Evolutionary conservation across 192 early-diverging fungal species (phyloP).

Genomic region (Diversispora epigaea): DNA sequence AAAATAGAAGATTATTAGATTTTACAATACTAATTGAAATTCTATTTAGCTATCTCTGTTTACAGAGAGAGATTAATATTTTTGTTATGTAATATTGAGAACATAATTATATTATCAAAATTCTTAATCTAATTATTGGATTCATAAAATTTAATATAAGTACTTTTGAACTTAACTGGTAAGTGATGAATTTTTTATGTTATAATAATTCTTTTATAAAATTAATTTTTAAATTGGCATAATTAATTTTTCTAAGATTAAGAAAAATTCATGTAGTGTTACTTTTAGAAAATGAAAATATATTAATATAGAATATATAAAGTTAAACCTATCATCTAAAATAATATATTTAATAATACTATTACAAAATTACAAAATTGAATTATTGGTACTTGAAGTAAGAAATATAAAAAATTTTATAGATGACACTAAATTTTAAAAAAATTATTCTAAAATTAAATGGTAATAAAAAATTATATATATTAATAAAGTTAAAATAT

Average conservation of each 20-base stretch:
- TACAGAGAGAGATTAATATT: too few species aligned
- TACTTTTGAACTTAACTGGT: too few species aligned
- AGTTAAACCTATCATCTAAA: background rate
- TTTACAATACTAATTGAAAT: too few species aligned
- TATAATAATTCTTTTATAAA: background rate
- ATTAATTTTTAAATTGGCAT: background rate
- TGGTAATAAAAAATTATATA: constrained; percentile 12
- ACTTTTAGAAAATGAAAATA: constrained; percentile 15
- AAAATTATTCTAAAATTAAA: constrained; percentile 20
- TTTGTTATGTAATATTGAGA: too few species aligned
- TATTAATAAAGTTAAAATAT: too few species aligned
- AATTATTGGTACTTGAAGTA: constrained; percentile 25
- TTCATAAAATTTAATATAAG: too few species aligned
- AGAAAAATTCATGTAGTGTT: constrained; percentile 20
- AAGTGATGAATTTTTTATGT: too few species aligned
- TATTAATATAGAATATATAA: constrained; percentile 19
- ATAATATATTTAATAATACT: constrained; percentile 15
- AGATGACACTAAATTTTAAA: constrained; percentile 1
- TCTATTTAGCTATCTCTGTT: too few species aligned
- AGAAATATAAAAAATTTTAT: constrained; percentile 18
- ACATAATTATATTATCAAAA: too few species aligned
- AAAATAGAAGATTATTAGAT: too few species aligned
- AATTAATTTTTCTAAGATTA: background rate
- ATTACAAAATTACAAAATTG: background rate
- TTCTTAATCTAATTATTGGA: too few species aligned